These are phyloP conservation scores for Rhynchosporium secalis DNA, from an alignment of 2,329 filamentous ascomycete species.

Conservation along the genomic window DNA sequence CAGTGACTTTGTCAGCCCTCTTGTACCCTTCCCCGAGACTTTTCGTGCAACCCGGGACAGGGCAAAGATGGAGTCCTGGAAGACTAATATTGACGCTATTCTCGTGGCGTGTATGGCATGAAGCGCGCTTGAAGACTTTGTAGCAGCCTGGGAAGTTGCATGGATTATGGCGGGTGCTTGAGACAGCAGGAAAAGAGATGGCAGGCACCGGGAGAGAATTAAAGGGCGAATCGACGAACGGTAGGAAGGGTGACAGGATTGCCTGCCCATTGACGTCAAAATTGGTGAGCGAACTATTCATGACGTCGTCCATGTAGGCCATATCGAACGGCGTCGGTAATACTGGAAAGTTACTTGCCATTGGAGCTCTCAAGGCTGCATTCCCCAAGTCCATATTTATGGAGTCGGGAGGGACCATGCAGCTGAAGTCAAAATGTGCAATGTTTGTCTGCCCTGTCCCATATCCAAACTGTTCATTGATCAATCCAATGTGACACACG, in stretches of 20 bases:
- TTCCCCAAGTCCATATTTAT: too few species aligned
- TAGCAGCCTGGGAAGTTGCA: slow-evolving; percentile 3
- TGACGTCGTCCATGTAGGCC: background rate
- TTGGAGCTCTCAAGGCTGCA: background rate
- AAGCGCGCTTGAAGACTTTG: slow-evolving; percentile 14
- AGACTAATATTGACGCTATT: background rate
- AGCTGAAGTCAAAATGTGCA: background rate
- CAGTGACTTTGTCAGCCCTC: slow-evolving; percentile 22
- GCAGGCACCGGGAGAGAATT: background rate
- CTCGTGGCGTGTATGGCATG: slow-evolving; percentile 14
- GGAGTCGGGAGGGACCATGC: background rate
- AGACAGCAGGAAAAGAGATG: background rate
- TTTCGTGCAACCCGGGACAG: slow-evolving; percentile 18
- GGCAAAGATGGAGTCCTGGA: slow-evolving; percentile 9
- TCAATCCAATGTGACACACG: background rate
- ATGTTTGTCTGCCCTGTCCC: background rate
- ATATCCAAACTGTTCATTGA: background rate
- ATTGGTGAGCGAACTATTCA: background rate
- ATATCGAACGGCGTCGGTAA: background rate
- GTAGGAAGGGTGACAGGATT: background rate
- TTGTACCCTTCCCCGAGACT: slow-evolving; percentile 15
- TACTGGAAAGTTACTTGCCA: background rate
- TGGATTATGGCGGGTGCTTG: background rate
- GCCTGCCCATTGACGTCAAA: background rate
- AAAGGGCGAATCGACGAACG: background rate